Conservation (phyloP, 164 flowering plant genomes). For the Vitis rotundifolia region DNA sequence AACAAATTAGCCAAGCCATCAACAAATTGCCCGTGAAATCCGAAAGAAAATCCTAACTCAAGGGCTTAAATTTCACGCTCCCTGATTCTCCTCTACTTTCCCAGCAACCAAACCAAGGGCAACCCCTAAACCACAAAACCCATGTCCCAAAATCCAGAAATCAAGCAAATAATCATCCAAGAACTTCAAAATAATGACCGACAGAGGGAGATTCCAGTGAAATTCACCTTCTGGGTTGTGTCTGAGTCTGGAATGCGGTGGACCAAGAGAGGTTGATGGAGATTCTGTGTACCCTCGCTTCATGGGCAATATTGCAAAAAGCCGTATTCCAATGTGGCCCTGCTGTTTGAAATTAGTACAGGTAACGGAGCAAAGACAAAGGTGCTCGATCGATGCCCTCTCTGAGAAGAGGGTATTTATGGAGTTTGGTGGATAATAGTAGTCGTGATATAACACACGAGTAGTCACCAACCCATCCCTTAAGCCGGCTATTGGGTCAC, state of each 20-base stretch:
- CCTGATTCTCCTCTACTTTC: background rate
- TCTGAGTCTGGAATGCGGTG: conserved; percentile 45
- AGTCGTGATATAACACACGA: too few species aligned
- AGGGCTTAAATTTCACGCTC: background rate
- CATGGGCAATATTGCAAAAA: conserved; percentile 25
- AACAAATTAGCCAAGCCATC: too few species aligned
- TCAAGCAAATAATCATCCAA: background rate
- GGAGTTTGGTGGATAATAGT: too few species aligned
- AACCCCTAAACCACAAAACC: conserved; percentile 4
- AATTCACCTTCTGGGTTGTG: conserved; percentile 50
- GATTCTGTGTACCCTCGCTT: conserved; percentile 58
- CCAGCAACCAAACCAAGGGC: background rate
- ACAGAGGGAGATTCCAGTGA: background rate
- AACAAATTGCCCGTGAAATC: too few species aligned
- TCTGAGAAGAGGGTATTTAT: too few species aligned
- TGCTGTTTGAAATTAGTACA: too few species aligned
- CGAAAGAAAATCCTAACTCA: too few species aligned
- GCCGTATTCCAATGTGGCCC: too few species aligned
- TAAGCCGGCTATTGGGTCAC: too few species aligned
- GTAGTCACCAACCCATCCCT: too few species aligned
- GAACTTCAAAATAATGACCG: background rate
- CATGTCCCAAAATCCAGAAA: conserved; percentile 8
- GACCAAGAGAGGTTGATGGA: conserved; percentile 43
- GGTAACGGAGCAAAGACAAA: too few species aligned
- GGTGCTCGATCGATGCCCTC: too few species aligned